Evolutionary conservation across 2,329 filamentous ascomycete genomes (phyloP), one percentile per base, ranked within the genome.

Genomic region (Emmonsiellopsis sp.): DNA sequence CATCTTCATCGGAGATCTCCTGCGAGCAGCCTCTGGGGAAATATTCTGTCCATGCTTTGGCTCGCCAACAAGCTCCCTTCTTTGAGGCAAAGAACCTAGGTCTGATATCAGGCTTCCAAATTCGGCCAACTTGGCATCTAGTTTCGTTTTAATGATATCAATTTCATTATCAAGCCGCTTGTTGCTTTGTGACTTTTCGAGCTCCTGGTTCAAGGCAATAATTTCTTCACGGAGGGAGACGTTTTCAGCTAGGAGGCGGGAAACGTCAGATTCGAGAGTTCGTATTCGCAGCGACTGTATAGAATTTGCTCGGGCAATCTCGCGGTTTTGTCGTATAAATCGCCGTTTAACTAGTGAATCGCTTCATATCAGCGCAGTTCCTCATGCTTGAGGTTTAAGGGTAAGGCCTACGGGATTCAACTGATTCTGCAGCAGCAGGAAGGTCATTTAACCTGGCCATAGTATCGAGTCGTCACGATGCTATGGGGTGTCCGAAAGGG

Each of bases 271-370:
- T 64, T 85, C 82, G 50, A 85, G 74, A 53, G 73, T 78, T 55
- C 82, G 80, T 55, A 85, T 85, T 47, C 81, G 80, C 48, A 84
- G 72, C 3, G 80, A 83, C 65, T 85, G 82, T 53, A 76, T 77
- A 6, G 82, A 84, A 63, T 85, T 85, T 56, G 75, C 79, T 59
- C 79, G 76, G 55, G 82, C 81, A 55, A 85, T 79, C 64, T 85
- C 82, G 60, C 82, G 79, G 64, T 85, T 85, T 65, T 85, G 82
- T 53, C 82, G 73, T 58, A 84, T 74, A 63, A 84, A 85, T 59
- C 81, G 73, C 56, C 82, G 74, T 70, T 84, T 85, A 51, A 85
- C 81, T 83, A 57, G 26, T 46, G 20, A 38, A 35, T 20, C 15
- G 20, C 30, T 11, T 20, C 15, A 11, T 15, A 20, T 48, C 34